Evolutionary conservation across 1,284 basidiomycete genomes (phyloP), one percentile per base, ranked within the genome.

Genomic region (Phellinidium pouzarii): DNA sequence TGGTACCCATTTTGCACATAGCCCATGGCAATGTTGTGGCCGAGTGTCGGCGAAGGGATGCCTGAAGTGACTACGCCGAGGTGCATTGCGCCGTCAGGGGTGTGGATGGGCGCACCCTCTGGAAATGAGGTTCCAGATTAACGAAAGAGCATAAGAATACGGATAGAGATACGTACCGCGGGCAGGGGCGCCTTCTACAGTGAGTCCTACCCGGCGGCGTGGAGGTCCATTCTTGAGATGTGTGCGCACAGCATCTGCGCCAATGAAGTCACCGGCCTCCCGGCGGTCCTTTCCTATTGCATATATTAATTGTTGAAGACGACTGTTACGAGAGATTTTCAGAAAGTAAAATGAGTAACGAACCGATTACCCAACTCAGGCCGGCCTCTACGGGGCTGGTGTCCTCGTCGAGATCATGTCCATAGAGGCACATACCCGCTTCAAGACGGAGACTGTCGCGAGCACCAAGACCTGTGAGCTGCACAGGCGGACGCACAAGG

Each of bases 391-490:
- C 80, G 0, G 93, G 92, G 1, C 82, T 83, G 3, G 89, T 89
- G 40, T 73, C 77, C 68, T 97, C 93, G 66, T 96, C 87, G 17
- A 96, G 71, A 64, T 99, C 95, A 64, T 94, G 86, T 0, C 95
- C 95, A 66, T 98, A 97, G 41, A 99, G 75, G 68, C 95, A 99
- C 84, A 99, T 87, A n/a, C 95, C 95, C 0, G 95, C 95, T 69
- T 99, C 95, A 36, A 99, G 76, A 31, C 95, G 82, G 17, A 99
- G 71, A 61, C 88, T 93, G 68, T 99, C 96, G 42, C 96, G 80
- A 8, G 94, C 92, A 19, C 92, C 95, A 3, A 99, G 79, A 14
- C 96, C 95, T 0, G 91, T 87, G 4, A 96, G 77, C 66, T 91
- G 82, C 2, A 96, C 90, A 0, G 87, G 85, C 1, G 77, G 61